Conservation (phyloP, 139 green algal genomes). For the Coccomyxa sp. region DNA sequence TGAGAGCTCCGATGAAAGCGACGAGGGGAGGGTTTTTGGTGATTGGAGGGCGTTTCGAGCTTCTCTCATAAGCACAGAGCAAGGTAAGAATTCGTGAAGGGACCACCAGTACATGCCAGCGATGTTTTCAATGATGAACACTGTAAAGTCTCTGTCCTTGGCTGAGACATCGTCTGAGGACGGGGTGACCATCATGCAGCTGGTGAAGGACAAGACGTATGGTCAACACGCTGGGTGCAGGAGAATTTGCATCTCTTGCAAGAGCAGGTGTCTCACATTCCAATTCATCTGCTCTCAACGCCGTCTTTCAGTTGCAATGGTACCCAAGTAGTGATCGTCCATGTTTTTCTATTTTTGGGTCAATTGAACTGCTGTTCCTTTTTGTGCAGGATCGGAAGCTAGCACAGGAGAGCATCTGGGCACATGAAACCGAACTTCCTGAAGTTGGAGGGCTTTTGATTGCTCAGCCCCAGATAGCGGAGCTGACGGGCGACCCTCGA, state of each 20-base stretch:
- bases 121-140: too few relatives aligned
- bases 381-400: conserved; percentile 2
- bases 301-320: not conserved
- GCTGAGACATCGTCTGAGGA: too few relatives aligned
- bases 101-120: not conserved
- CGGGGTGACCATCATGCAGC: too few relatives aligned
- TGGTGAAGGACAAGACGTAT: not conserved
- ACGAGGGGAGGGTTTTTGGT: not conserved
- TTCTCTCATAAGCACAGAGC: not conserved
- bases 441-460: conserved; percentile 55
- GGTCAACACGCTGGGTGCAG: not conserved
- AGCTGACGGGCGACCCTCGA: conserved; percentile 14
- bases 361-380: too few relatives aligned
- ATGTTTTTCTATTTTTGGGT: too few relatives aligned
- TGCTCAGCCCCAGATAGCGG: conserved; percentile 20
- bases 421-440: conserved; percentile 26
- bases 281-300: not conserved
- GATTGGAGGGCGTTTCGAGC: not conserved
- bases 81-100: not conserved
- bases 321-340: too few relatives aligned
- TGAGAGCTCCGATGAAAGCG: too few relatives aligned
- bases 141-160: too few relatives aligned
- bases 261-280: not conserved
- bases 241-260: conserved; percentile 7
- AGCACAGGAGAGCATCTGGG: conserved; percentile 37